phyloP scores from a whole-genome alignment of 2,329 filamentous ascomycete genomes.

The Massarina eburnea region DNA sequence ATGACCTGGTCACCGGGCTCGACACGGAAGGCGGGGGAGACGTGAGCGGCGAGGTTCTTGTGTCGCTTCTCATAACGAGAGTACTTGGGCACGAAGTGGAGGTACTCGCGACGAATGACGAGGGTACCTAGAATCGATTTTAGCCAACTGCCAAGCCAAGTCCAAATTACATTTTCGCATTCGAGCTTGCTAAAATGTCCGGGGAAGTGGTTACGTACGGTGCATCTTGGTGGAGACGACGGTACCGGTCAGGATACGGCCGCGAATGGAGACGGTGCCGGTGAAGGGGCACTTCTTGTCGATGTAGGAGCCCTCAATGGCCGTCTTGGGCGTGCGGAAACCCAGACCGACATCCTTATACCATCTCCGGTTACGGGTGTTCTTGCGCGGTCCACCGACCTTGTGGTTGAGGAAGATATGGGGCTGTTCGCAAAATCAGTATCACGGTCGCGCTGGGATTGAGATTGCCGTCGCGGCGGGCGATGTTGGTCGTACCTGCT shows the following conservation, averaged over 20 bases:
- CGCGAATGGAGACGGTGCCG: constrained; percentile 98
- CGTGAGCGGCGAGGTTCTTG: constrained; percentile 99
- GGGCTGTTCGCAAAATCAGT: constrained; percentile 64
- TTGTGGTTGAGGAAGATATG: constrained; percentile 99
- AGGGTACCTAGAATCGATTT: constrained; percentile 62
- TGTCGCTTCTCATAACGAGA: constrained; percentile 99
- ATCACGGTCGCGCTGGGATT: constrained; percentile 21
- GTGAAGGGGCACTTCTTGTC: constrained; percentile 99
- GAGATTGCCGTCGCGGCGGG: constrained; percentile 13
- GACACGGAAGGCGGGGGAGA: constrained; percentile 99
- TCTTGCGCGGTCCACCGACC: constrained; percentile 65
- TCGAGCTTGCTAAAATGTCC: neutral
- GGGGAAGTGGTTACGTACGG: constrained; percentile 56
- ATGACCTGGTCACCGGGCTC: constrained; percentile 99
- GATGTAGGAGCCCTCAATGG: constrained; percentile 99
- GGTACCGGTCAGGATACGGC: constrained; percentile 98
- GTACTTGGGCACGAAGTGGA: constrained; percentile 99
- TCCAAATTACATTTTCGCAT: neutral
- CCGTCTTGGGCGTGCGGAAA: constrained; percentile 97
- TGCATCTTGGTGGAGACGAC: constrained; percentile 99
- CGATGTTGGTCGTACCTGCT: constrained; percentile 49
- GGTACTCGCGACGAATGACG: constrained; percentile 99
- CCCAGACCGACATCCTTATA: constrained; percentile 99
- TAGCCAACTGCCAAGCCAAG: constrained; percentile 19
- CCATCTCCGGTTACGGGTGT: constrained; percentile 70